Evolutionary conservation across 495 filamentous ascomycete species (phyloP).

Genomic region (Aspergillus nidulans): DNA sequence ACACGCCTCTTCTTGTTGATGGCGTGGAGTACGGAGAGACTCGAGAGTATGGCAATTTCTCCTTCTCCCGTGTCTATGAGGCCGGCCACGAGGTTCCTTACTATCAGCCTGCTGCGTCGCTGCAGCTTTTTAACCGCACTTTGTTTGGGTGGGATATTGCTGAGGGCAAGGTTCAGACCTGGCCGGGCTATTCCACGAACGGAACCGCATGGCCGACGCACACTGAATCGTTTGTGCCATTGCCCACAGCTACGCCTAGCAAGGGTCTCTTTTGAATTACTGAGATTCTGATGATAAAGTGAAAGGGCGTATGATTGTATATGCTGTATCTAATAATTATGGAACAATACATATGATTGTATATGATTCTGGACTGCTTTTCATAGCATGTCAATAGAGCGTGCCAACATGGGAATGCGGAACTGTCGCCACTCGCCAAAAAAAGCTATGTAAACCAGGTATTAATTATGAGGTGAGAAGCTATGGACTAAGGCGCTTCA

Average conservation of each 20-base stretch:
- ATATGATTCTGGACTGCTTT: no score
- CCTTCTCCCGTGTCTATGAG: slow-evolving; percentile 55
- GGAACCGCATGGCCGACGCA: slow-evolving; percentile 52
- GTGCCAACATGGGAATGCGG: no score
- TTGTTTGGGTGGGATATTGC: slow-evolving; percentile 52
- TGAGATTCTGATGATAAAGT: not conserved
- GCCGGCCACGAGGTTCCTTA: slow-evolving; percentile 57
- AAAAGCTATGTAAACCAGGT: not conserved
- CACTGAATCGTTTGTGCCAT: slow-evolving; percentile 49
- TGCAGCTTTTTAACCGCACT: slow-evolving; percentile 50
- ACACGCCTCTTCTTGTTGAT: slow-evolving; percentile 40
- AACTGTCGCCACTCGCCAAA: no score
- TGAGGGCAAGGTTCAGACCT: slow-evolving; percentile 43
- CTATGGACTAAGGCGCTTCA: not conserved
- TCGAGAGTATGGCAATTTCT: slow-evolving; percentile 53
- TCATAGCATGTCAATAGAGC: no score
- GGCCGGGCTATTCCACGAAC: slow-evolving; percentile 37
- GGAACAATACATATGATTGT: not conserved
- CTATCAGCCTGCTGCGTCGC: slow-evolving; percentile 50
- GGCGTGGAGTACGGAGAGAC: slow-evolving; percentile 44
- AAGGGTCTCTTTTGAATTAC: not conserved
- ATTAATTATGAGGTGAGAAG: not conserved
- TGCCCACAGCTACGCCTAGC: slow-evolving; percentile 29
- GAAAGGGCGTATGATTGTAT: not conserved
- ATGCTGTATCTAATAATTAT: not conserved